Base-by-base conservation (phyloP, 2,329 filamentous ascomycete species). In the Aspergillus pseudonomiae region DNA sequence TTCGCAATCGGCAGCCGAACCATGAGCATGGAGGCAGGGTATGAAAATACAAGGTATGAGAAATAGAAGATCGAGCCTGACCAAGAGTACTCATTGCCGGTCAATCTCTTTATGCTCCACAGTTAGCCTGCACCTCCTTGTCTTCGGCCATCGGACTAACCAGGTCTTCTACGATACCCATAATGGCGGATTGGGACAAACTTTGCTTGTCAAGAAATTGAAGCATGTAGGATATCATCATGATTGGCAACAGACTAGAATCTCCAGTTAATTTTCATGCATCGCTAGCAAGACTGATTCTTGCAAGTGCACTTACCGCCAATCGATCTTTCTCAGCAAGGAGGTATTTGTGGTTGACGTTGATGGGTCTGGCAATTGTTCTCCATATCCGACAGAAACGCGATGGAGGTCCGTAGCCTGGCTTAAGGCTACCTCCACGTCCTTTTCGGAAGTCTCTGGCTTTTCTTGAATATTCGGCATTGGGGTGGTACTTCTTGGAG, bases 191-290 rank as follows among this genome's bases (percentile, higher is more conserved):
- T 14, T 66, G 46, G 28, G 41, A 56, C 7, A 64, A 28, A 3
- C 60, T 53, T 26, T 60, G 58, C 34, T 68, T 68, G 53, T 68
- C 66, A 7, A 68, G 62, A 43, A 60, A 67, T 12, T 61, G 58
- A 26, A 67, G 52, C 60, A 67, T 63, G 21, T 66, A 67, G 5
- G 61, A 59, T 28, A 60, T 12, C 2, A 63, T n/a, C 63, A 67
- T 64, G 7, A 64, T 24, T 1, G 64, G 64, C 26, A 66, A 41
- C 39, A 41, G 19, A 41, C 39, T 41, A n/a, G 6, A 41, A n/a
- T 16, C 16, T n/a, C 39, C 39, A 9, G 39, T 41, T n/a, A 41
- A 63, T 28, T 7, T 21, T 26, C 4, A 7, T 6, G 12, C 4
- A 1, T 2, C 6, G 5, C 12, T 28, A 16, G 7, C 9, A 2